These are phyloP conservation scores for Phytophthora crassamura DNA, from an alignment of 352 stramenopile species.

Conservation along the genomic window DNA sequence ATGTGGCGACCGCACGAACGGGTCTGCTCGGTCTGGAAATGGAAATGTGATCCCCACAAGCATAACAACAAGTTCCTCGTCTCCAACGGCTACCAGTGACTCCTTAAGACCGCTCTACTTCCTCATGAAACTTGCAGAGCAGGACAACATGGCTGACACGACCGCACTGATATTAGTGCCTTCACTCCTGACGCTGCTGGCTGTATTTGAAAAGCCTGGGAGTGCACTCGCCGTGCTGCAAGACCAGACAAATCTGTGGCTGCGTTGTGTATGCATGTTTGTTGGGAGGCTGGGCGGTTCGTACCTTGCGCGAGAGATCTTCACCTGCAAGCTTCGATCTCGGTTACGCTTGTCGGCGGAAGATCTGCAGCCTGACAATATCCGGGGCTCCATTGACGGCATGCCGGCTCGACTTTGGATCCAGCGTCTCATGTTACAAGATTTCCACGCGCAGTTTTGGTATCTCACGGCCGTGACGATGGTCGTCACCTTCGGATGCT, in stretches of 20 bases:
- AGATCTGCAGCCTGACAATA: constrained; percentile 31
- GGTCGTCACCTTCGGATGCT: constrained; percentile 87
- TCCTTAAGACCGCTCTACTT: constrained; percentile 81
- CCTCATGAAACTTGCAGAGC: constrained; percentile 88
- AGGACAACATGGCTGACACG: constrained; percentile 91
- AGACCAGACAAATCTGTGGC: constrained; percentile 80
- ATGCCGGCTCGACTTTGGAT: constrained; percentile 80
- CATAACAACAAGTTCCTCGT: neutral
- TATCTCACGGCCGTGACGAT: constrained; percentile 87
- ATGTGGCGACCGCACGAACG: constrained; percentile 17
- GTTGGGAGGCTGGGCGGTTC: constrained; percentile 70
- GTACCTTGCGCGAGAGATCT: constrained; percentile 86
- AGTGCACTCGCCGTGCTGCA: constrained; percentile 66
- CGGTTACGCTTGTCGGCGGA: constrained; percentile 49
- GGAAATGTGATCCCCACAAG: constrained; percentile 9
- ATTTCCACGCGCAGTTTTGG: constrained; percentile 89
- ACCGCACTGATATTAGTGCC: constrained; percentile 87
- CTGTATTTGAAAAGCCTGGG: constrained; percentile 77
- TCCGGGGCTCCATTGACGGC: constrained; percentile 59
- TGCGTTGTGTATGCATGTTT: constrained; percentile 90
- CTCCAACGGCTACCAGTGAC: constrained; percentile 34
- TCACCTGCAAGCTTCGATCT: constrained; percentile 81
- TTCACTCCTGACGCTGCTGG: constrained; percentile 76
- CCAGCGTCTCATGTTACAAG: constrained; percentile 85
- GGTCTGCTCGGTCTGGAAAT: constrained; percentile 12